phyloP scores from a whole-genome alignment of 352 stramenopile genomes.

The Phytophthora hibernalis region DNA sequence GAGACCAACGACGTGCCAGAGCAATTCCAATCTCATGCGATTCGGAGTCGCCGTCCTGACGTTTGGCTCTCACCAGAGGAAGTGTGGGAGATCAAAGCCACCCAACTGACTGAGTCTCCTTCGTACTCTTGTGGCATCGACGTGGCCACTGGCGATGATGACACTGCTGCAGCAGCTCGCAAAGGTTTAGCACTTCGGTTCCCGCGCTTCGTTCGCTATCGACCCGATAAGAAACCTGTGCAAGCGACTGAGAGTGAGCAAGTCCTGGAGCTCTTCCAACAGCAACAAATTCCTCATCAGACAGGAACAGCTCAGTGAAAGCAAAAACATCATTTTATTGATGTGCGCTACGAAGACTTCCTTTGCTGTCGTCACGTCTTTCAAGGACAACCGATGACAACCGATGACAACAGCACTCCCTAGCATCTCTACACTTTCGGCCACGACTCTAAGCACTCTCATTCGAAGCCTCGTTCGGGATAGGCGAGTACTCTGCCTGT shows the following conservation, averaged over 20 bases:
- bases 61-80: constrained; percentile 94
- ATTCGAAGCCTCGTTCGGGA: constrained; percentile 10
- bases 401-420: constrained; percentile 12
- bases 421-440: constrained; percentile 5
- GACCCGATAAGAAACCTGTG: constrained; percentile 95
- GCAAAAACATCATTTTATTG: constrained; percentile 7
- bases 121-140: constrained; percentile 92
- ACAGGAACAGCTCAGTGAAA: neutral
- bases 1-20: constrained; percentile 67
- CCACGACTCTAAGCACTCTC: constrained; percentile 11
- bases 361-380: constrained; percentile 3
- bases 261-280: constrained; percentile 77
- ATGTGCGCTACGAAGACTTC: neutral
- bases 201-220: constrained; percentile 96
- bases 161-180: constrained; percentile 12
- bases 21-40: constrained; percentile 47
- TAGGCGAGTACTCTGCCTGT: constrained; percentile 25
- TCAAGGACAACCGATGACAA: constrained; percentile 21
- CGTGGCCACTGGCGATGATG: constrained; percentile 17
- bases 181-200: constrained; percentile 98
- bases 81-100: constrained; percentile 99
- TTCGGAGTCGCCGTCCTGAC: constrained; percentile 81
- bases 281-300: constrained; percentile 38
- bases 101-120: constrained; percentile 96
- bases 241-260: constrained; percentile 96